A percentile compares a stretch with the other conserved stretches of the same genome.
Conservation (phyloP, 1,284 basidiomycete species). For the Sanghuangporus weigelae region DNA sequence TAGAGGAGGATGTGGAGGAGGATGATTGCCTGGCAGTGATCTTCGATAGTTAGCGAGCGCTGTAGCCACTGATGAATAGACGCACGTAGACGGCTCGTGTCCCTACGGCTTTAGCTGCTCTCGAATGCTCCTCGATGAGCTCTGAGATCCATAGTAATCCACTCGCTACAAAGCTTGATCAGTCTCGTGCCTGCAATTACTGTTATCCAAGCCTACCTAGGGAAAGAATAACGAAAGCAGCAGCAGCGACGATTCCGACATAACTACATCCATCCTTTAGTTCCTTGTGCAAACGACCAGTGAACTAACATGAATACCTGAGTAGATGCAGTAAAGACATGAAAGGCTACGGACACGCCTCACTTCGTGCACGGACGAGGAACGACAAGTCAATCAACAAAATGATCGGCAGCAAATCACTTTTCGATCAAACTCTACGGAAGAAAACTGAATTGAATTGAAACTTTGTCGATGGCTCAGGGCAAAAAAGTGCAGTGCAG, state of each 20-base stretch:
- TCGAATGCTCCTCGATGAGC: slow-evolving; percentile 89
- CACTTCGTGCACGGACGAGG: not conserved
- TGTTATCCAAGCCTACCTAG: slow-evolving; percentile 4
- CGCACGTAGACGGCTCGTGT: slow-evolving; percentile 82
- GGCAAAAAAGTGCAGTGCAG: too few species aligned
- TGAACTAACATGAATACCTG: not conserved
- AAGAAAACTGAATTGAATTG: too few species aligned
- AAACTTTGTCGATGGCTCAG: too few species aligned
- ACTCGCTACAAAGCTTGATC: slow-evolving; percentile 53
- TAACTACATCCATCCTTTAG: not conserved
- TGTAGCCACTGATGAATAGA: slow-evolving; percentile 20
- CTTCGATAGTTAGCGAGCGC: not conserved
- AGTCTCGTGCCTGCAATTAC: not conserved
- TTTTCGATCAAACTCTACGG: not conserved
- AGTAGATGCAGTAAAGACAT: slow-evolving; percentile 17
- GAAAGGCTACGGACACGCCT: not conserved
- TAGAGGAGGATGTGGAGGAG: slow-evolving; percentile 72
- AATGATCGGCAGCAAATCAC: not conserved
- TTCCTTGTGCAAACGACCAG: not conserved
- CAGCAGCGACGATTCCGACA: slow-evolving; percentile 15
- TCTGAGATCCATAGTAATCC: slow-evolving; percentile 91
- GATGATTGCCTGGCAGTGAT: slow-evolving; percentile 62
- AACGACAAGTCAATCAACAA: not conserved
- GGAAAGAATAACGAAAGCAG: slow-evolving; percentile 15
- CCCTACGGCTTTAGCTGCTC: slow-evolving; percentile 72